Base-by-base conservation (phyloP, 2,329 filamentous ascomycete species). In the Dactylellina leptospora region DNA sequence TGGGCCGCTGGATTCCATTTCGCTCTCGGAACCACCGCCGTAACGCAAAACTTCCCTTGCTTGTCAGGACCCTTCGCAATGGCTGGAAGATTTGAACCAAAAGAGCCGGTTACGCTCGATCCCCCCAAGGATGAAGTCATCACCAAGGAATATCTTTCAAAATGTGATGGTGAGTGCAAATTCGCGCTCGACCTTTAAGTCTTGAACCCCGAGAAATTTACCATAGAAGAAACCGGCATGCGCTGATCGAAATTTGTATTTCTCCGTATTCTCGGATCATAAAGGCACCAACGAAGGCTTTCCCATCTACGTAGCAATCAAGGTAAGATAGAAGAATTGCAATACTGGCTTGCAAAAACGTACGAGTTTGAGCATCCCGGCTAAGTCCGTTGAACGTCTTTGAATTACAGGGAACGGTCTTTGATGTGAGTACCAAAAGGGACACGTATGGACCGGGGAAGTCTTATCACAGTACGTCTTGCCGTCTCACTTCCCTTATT, bases 41-140 rank as follows among this genome's bases (percentile, higher is more conserved):
- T n/a, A n/a, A n/a, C n/a, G n/a, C n/a, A n/a, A n/a, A n/a, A n/a
- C n/a, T n/a, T n/a, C n/a, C n/a, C n/a, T n/a, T n/a, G n/a, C n/a
- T n/a, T n/a, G n/a, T n/a, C n/a, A n/a, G n/a, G n/a, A n/a, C n/a
- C n/a, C n/a, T n/a, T n/a, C 23, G 58, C 30, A 30, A 73, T 68
- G 69, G 54, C 84, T 72, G 85, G 84, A 74, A 89, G 86, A 76
- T 96, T 96, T 77, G 89, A 90, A 79, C 91, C 92, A 44, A 96
- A 95, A 81, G 82, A 83, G 25, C 85, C 90, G 2, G 88, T 95
- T 71, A 82, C 88, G 64, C 86, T 99, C 69, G 84, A 89, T 66
- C 89, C 92, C 36, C 95, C 95, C 11, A 97, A 96, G 82, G 85
- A 92, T 78, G 93, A 97, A 77, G 85, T 86, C 36, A 97, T 99